phyloP scores from a whole-genome alignment of 2,329 filamentous ascomycete species.

The Chaetomiaceae sp. region DNA sequence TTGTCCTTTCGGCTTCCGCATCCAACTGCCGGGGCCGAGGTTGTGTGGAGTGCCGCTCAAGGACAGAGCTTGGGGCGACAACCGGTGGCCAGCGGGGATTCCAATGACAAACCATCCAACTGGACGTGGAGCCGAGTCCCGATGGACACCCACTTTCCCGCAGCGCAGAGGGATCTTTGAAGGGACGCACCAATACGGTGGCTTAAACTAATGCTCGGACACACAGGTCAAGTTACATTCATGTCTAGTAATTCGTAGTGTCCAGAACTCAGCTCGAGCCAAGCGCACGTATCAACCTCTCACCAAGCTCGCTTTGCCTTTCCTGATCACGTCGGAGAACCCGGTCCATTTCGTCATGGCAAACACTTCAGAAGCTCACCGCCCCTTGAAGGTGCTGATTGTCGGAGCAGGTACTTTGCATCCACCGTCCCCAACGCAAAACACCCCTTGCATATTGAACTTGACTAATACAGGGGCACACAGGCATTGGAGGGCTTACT shows the following conservation, averaged over 20 bases:
- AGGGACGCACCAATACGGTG: not conserved
- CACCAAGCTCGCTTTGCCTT: not conserved
- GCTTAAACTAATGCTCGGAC: not conserved
- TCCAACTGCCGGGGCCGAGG: not conserved
- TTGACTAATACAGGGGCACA: not conserved
- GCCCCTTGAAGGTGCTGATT: slow-evolving; percentile 7
- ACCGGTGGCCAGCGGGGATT: no score
- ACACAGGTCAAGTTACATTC: not conserved
- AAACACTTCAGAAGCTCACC: not conserved
- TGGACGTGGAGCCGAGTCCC: slow-evolving; percentile 5
- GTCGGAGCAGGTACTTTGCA: slow-evolving; percentile 9
- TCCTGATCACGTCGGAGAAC: not conserved
- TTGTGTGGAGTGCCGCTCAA: no score
- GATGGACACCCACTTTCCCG: not conserved
- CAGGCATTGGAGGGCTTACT: slow-evolving; percentile 45
- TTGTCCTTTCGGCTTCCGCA: no score
- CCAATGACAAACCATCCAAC: not conserved
- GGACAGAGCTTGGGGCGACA: no score
- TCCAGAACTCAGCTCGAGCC: no score
- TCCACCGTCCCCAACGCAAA: not conserved
- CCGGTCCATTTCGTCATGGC: not conserved
- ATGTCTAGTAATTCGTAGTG: no score
- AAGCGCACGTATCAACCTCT: not conserved
- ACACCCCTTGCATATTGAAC: not conserved
- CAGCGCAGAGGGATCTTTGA: not conserved